Evolutionary conservation across 805 yeast species (phyloP), one percentile per base, ranked within the genome.

Genomic region (Kodamaea kakaduensis): DNA sequence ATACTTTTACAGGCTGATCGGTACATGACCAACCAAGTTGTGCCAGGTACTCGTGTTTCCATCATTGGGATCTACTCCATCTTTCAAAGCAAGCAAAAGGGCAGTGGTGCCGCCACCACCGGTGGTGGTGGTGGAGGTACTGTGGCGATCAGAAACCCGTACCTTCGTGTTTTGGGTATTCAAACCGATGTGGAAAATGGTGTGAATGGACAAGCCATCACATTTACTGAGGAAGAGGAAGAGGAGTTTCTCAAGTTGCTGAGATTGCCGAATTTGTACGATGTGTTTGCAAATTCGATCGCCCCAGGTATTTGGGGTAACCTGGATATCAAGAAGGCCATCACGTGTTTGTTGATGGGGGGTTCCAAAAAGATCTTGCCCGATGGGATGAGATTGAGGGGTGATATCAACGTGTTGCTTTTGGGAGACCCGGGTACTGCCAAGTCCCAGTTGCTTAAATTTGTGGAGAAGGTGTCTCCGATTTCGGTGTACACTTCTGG

Each of bases 401-500:
- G 99, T 48, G 99, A 93, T 58, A 86, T 93, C 51, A 93, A 93
- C 54, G 96, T 93, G 8, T 69, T 93, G 34, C 59, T 93, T 32
- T 69, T 94, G 23, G 99, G 99, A 63, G 99, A 93, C 54, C 99
- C 99, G 16, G 98, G 98, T 67, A 93, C 98, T 14, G 97, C 98
- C 33, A 93, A 93, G 59, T 93, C 98, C 8, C 99, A 93, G 67
- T 65, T 93, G 43, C 72, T 93, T 52, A 93, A 93, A 59, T 93
- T 90, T 48, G 97, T 88, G 13, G 97, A 93, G 56, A 89, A 90
- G 54, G 88, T 85, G 14, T 78, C 96, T 3, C 97, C 97, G 9
- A 87, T 90, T 40, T 79, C 97, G 3, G 89, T 93, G 24, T 93
- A 90, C 60, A 90, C 99, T 0, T 88, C 97, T 0, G 99, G 99